Evolutionary conservation across 176 grass and related monocot species (phyloP), one percentile per base, ranked within the genome.

Genomic region (Poa pratensis): DNA sequence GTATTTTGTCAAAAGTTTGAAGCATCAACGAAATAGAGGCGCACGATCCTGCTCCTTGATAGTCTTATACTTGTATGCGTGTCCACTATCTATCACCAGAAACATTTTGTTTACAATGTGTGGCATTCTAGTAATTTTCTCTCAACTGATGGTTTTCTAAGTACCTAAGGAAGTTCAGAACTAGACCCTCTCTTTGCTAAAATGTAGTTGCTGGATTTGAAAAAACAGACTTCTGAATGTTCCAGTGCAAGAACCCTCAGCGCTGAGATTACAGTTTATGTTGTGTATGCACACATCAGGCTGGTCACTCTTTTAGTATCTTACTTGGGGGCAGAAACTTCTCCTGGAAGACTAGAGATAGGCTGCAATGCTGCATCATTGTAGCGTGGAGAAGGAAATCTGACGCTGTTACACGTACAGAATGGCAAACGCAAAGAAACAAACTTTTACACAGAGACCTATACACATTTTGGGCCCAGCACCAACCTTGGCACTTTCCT

Each of bases 401-500:
- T 23, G 80, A 34, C 27, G 16, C 43, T 71, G 74, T 37, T 54
- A 82, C 26, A 51, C 15, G 27, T 69, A 72, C 74, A 83, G 74
- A 62, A 79, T 35, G 42, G 65, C 81, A 71, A 71, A 79, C 80
- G 39, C 75, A 64, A 72, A 39, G 83, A 46, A 82, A 71, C 78
- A 82, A 86, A 82, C 58, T 73, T 55, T 65, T 74, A 90, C 63
- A 63, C 32, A 48, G 23, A 55, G 79, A 66, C 9, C 46, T 71
- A 76, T 68, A 55, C 64, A 48, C 65, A 54, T 73, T 69, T 71
- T 43, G 88, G 88, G 64, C 32, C 73, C 79, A 86, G 73, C 65
- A 77, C 58, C 68, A 78, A 72, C 73, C 15, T 73, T 73, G 84
- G 54, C 79, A 73, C 63, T 73, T 90, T 73, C 88, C 88, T 83